Evolutionary conservation across 2,329 filamentous ascomycete genomes (phyloP).

Genomic region (Aspergillus sp.): DNA sequence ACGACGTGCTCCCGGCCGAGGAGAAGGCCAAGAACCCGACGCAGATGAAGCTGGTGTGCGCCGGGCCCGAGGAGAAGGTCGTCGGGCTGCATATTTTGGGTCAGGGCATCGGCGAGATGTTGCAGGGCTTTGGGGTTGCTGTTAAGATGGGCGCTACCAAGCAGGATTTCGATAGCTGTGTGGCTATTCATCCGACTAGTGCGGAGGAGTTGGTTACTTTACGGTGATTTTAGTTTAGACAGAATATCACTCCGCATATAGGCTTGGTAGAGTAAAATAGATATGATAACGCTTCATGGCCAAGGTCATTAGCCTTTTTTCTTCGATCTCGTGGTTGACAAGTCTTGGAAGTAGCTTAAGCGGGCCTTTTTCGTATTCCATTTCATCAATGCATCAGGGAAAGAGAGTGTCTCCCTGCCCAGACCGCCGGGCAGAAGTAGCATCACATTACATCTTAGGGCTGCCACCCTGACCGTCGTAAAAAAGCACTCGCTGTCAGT

Average conservation of each 20-base stretch:
- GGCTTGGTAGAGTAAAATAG: no score
- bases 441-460: no score
- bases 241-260: background rate
- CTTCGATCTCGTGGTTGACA: no score
- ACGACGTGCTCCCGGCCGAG: constrained; percentile 39
- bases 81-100: constrained; percentile 45
- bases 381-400: no score
- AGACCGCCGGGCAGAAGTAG: no score
- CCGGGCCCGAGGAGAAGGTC: constrained; percentile 42
- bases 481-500: no score
- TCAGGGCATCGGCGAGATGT: constrained; percentile 52
- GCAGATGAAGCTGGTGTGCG: constrained; percentile 44
- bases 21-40: constrained; percentile 44
- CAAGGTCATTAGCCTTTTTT: no score
- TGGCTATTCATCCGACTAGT: constrained; percentile 69
- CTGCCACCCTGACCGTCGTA: no score
- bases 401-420: no score
- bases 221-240: constrained; percentile 23
- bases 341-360: no score
- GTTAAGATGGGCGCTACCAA: constrained; percentile 75
- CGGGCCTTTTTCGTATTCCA: no score
- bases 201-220: constrained; percentile 61
- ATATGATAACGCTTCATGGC: no score
- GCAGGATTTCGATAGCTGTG: constrained; percentile 65
- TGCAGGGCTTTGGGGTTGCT: constrained; percentile 68